Evolutionary conservation across 148 eudicot genomes (phyloP).

Genomic region (Rhododendron henanense): DNA sequence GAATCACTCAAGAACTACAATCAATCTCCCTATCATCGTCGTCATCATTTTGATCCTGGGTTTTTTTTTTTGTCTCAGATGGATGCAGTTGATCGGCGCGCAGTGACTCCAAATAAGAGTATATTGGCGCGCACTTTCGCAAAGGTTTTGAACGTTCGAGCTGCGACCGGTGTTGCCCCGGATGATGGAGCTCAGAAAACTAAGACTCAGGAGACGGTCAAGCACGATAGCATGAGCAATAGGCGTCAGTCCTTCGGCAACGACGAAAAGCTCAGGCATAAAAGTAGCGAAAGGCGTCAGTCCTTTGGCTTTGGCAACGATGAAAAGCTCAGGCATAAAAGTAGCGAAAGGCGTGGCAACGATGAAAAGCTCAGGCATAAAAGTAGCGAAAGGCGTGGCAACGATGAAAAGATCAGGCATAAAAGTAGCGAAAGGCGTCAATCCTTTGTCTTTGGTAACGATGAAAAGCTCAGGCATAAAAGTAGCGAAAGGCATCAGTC

Average conservation of each 20-base stretch:
- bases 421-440: constrained; percentile 11
- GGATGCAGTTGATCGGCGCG: constrained; percentile 46
- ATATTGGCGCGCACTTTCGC: constrained; percentile 69
- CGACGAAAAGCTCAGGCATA: constrained; percentile 38
- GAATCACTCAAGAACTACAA: constrained; percentile 9
- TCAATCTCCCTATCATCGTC: not conserved
- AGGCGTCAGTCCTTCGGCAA: constrained; percentile 14
- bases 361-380: constrained; percentile 38
- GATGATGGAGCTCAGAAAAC: constrained; percentile 46
- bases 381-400: constrained; percentile 12
- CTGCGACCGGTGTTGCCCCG: constrained; percentile 48
- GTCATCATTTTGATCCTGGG: not conserved
- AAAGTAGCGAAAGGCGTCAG: constrained; percentile 12
- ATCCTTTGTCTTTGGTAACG: constrained; percentile 2
- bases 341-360: constrained; percentile 16
- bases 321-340: constrained; percentile 34
- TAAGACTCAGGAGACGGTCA: constrained; percentile 30
- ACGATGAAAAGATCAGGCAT: constrained; percentile 36
- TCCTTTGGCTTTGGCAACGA: constrained; percentile 25
- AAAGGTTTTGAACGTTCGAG: constrained; percentile 61
- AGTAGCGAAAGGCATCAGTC: constrained; percentile 8
- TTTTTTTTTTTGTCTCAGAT: constrained; percentile 34
- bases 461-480: constrained; percentile 36
- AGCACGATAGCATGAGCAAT: constrained; percentile 9
- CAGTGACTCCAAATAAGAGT: constrained; percentile 35